phyloP scores from a whole-genome alignment of 257 asterid genomes.

The Solanum dulcamara region DNA sequence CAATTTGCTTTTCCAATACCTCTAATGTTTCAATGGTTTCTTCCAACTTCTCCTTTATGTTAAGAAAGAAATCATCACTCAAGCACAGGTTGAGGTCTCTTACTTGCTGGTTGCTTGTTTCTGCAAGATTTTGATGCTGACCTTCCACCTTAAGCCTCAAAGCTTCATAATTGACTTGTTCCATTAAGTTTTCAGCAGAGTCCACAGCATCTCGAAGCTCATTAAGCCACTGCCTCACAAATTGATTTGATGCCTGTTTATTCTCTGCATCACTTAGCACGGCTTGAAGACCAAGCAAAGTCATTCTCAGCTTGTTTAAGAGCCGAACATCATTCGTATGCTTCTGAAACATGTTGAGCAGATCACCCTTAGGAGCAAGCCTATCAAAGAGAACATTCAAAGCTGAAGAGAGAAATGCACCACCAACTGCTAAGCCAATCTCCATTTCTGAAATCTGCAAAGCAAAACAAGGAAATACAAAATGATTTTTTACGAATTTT shows the following conservation, averaged over 20 bases:
- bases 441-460: neutral
- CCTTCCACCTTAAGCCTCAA: neutral
- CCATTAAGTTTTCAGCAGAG: constrained; percentile 2
- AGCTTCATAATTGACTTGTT: too few species aligned
- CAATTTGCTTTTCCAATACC: neutral
- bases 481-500: neutral
- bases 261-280: constrained; percentile 15
- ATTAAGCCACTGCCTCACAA: neutral
- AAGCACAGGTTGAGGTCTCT: too few species aligned
- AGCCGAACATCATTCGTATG: neutral
- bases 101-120: neutral
- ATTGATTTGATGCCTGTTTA: neutral
- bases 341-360: neutral
- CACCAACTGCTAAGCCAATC: neutral
- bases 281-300: neutral
- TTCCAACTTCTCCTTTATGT: too few species aligned
- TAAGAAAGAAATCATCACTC: too few species aligned
- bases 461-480: neutral
- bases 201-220: neutral
- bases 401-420: neutral
- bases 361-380: neutral
- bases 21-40: too few species aligned
- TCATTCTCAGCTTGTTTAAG: neutral
- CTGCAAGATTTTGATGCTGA: neutral
- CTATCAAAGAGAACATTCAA: neutral